Percentiles rank a stretch among this genome's conserved stretches.
These are phyloP conservation scores for Scleroderma citrinum DNA, from an alignment of 768 basidiomycete genomes.

Conservation along the genomic window DNA sequence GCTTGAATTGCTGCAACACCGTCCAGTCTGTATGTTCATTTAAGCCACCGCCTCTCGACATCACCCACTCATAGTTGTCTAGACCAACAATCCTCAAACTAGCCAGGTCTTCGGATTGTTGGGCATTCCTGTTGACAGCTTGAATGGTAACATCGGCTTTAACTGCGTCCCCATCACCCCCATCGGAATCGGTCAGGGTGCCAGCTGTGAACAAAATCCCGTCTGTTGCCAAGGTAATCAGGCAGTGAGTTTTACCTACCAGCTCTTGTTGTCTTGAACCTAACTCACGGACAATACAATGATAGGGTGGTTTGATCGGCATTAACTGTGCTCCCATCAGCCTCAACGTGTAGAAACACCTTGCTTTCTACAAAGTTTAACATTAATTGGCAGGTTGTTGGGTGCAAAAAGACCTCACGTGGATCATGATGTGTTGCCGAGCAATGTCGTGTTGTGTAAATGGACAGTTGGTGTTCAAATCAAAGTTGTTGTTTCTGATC, in stretches of 20 bases:
- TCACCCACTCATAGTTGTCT: not conserved
- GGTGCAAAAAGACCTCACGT: too few relatives aligned
- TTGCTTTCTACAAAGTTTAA: not conserved
- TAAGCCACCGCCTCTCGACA: not conserved
- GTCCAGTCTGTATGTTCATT: conserved; percentile 1
- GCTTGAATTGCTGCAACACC: conserved; percentile 11
- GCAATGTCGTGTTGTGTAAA: not conserved
- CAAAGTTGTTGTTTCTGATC: too few relatives aligned
- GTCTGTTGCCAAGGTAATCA: conserved; percentile 8
- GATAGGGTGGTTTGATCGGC: not conserved
- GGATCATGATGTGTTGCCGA: not conserved
- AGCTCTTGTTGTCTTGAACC: not conserved
- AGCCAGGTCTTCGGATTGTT: not conserved
- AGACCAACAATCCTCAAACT: not conserved
- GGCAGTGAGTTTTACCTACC: not conserved
- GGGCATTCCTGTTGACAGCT: conserved; percentile 1
- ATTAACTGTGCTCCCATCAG: not conserved
- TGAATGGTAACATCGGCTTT: conserved; percentile 1
- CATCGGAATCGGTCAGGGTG: not conserved
- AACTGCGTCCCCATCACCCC: conserved; percentile 1
- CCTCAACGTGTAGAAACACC: not conserved
- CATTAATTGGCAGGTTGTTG: too few relatives aligned
- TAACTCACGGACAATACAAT: not conserved
- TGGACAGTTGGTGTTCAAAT: too few relatives aligned
- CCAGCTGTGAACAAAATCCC: conserved; percentile 3